These are phyloP conservation scores for Penicillium sp. DNA, from an alignment of 2,329 filamentous ascomycete genomes.

Conservation along the genomic window DNA sequence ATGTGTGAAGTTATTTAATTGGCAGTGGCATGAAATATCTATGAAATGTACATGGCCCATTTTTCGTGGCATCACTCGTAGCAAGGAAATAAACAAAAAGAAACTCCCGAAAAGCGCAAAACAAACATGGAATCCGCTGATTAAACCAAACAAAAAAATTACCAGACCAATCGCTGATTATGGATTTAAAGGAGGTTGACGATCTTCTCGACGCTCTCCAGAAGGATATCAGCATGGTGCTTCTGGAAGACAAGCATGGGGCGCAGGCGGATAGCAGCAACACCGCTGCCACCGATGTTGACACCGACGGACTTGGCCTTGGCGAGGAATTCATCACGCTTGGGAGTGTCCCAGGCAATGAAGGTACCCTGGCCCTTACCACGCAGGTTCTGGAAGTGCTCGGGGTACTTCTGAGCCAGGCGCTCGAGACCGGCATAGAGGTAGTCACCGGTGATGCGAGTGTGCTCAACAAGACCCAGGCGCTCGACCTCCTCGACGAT, in stretches of 20 bases:
- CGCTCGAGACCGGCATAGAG: conserved; percentile 65
- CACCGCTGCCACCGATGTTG: conserved; percentile 81
- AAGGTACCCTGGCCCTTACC: conserved; percentile 88
- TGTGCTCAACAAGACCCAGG: conserved; percentile 71
- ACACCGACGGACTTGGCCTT: conserved; percentile 74
- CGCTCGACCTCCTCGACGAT: conserved; percentile 70
- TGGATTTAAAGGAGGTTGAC: conserved; percentile 44
- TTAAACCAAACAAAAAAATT: conserved; percentile 17
- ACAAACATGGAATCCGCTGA: conserved; percentile 16
- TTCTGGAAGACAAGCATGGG: conserved; percentile 93
- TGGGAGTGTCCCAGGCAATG: conserved; percentile 82
- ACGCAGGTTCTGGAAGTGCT: conserved; percentile 73
- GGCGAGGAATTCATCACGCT: conserved; percentile 70
- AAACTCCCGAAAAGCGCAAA: conserved; percentile 2
- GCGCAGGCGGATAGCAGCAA: conserved; percentile 67
- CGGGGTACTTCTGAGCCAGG: conserved; percentile 66
- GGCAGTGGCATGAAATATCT: conserved; percentile 13
- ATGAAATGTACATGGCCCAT: conserved; percentile 17
- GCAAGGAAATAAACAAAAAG: not conserved
- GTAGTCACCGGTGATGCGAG: conserved; percentile 71
- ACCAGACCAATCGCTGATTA: conserved; percentile 5
- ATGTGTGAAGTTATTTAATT: conserved; percentile 10
- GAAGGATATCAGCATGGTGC: conserved; percentile 59
- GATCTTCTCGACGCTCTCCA: conserved; percentile 69
- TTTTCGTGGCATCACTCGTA: conserved; percentile 17